Percentiles rank a stretch among this genome's conserved stretches.
These are phyloP conservation scores for Geotrichum candidum DNA, from an alignment of 1,139 yeast genomes.

Conservation along the genomic window DNA sequence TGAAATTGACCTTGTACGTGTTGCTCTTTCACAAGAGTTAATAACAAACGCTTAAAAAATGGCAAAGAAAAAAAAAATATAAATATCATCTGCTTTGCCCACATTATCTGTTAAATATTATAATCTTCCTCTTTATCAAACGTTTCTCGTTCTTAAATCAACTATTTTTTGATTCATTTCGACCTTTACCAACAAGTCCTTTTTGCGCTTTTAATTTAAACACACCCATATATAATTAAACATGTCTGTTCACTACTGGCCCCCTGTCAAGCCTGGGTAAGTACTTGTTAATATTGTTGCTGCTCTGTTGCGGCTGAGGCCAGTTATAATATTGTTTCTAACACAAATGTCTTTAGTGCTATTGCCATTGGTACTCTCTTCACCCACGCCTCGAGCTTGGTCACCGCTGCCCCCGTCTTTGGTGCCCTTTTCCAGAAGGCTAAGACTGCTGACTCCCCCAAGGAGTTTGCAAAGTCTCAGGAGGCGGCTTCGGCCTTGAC, in stretches of 20 bases:
- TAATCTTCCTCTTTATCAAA: neutral
- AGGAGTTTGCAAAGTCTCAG: conserved; percentile 35
- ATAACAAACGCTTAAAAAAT: neutral
- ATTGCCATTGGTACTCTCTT: conserved; percentile 40
- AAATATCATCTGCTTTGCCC: neutral
- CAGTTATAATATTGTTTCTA: neutral
- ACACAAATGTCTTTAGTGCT: conserved; percentile 26
- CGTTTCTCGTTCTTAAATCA: neutral
- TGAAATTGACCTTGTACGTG: neutral
- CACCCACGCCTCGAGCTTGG: conserved; percentile 35
- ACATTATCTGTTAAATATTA: neutral
- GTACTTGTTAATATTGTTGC: neutral
- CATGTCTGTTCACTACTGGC: conserved; percentile 26
- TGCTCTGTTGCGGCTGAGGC: neutral
- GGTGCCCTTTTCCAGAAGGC: conserved; percentile 40
- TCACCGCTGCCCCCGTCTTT: conserved; percentile 38
- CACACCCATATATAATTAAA: neutral
- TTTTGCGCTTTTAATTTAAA: neutral
- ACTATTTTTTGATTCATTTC: neutral
- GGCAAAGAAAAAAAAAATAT: neutral
- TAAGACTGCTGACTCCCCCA: conserved; percentile 31
- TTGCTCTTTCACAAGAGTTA: neutral
- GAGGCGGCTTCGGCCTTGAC: conserved; percentile 36
- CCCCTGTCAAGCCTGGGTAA: conserved; percentile 19
- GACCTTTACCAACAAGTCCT: neutral